Conservation (phyloP, 768 basidiomycete species). For the Kwoniella pini region DNA sequence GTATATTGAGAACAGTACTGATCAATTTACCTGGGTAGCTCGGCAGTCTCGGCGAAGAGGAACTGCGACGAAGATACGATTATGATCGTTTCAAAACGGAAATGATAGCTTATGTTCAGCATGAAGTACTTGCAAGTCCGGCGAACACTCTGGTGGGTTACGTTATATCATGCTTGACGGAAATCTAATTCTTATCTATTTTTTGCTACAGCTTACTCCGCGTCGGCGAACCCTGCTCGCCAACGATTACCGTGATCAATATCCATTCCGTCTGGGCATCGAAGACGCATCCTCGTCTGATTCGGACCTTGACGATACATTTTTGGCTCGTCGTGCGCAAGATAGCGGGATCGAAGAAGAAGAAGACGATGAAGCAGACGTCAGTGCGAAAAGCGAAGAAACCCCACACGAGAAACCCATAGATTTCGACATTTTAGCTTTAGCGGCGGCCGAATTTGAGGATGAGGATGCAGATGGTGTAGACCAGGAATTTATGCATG, state of each 20-base stretch:
- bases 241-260: no score
- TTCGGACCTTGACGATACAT: background rate
- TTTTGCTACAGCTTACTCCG: slow-evolving; percentile 3
- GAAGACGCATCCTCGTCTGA: background rate
- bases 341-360: slow-evolving; percentile 10
- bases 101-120: slow-evolving; percentile 26
- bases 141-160: slow-evolving; percentile 5
- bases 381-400: slow-evolving; percentile 4
- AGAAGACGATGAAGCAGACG: background rate
- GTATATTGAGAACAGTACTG: background rate
- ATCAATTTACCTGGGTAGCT: slow-evolving; percentile 3
- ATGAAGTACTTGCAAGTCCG: slow-evolving; percentile 18
- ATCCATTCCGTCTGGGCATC: background rate
- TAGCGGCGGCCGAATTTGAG: slow-evolving; percentile 22
- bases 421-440: slow-evolving; percentile 15
- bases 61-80: slow-evolving; percentile 14
- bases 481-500: background rate
- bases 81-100: slow-evolving; percentile 24
- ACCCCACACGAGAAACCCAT: no score
- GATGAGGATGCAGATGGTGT: background rate
- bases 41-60: background rate
- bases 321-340: background rate
- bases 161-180: background rate
- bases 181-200: background rate
- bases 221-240: background rate